Evolutionary conservation across 1,284 basidiomycete genomes (phyloP).

Genomic region (Meira nashicola): DNA sequence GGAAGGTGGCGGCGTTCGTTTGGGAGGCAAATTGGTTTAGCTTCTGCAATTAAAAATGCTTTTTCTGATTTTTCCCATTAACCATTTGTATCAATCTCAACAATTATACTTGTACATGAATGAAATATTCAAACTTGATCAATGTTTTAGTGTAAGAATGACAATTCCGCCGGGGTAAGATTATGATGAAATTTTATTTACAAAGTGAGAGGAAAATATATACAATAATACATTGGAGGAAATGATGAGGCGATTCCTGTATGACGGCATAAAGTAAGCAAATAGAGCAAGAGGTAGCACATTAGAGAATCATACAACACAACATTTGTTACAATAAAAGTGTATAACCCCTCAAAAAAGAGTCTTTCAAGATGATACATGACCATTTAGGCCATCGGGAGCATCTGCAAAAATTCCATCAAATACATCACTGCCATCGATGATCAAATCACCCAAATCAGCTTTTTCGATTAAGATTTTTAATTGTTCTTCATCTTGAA

Average conservation of each 20-base stretch:
- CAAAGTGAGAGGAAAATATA: too few relatives aligned
- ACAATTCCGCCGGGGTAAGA: too few relatives aligned
- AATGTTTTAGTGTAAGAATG: neutral
- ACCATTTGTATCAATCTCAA: neutral
- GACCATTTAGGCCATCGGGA: conserved; percentile 27
- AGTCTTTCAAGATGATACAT: conserved; percentile 14
- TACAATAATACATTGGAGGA: too few relatives aligned
- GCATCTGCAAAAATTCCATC: conserved; percentile 46
- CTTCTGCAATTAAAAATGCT: neutral
- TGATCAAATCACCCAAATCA: conserved; percentile 34
- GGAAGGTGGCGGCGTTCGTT: neutral
- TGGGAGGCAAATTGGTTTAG: conserved; percentile 8
- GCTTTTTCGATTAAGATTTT: conserved; percentile 2
- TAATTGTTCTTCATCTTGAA: neutral
- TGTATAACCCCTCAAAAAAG: too few relatives aligned
- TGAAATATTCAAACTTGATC: conserved; percentile 1
- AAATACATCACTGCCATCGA: conserved; percentile 49
- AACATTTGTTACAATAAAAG: too few relatives aligned
- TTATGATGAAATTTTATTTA: too few relatives aligned
- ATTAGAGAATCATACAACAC: too few relatives aligned
- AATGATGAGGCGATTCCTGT: too few relatives aligned
- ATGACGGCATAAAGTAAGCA: too few relatives aligned
- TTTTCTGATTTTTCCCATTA: neutral
- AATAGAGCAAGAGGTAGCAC: too few relatives aligned
- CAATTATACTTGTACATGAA: neutral